These are phyloP conservation scores for Paracoccidioides lutzii DNA, from an alignment of 2,329 filamentous ascomycete genomes.

Conservation along the genomic window DNA sequence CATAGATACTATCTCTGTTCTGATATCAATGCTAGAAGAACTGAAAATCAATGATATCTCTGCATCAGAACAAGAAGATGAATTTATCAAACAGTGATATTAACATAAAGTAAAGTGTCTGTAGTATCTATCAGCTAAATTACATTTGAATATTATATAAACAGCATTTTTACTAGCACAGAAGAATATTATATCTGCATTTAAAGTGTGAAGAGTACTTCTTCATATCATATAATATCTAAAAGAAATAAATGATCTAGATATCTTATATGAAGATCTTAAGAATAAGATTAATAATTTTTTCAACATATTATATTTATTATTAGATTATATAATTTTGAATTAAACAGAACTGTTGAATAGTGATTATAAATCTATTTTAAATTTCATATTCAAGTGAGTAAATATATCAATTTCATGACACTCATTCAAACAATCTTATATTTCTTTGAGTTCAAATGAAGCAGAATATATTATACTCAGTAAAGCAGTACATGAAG, in stretches of 20 bases:
- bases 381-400: constrained; percentile 7
- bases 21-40: neutral
- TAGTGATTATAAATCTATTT: constrained; percentile 1
- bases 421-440: constrained; percentile 6
- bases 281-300: neutral
- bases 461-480: constrained; percentile 10
- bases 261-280: neutral
- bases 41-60: neutral
- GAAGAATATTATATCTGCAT: neutral
- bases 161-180: neutral
- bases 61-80: neutral
- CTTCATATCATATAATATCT: neutral
- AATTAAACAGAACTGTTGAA: neutral
- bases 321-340: neutral
- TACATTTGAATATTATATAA: neutral
- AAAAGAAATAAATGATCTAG: neutral
- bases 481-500: constrained; percentile 5
- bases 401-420: constrained; percentile 7
- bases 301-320: neutral
- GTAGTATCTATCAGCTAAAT: neutral
- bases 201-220: neutral
- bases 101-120: neutral
- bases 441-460: too few species aligned
- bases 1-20: neutral
- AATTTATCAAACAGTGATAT: neutral